Percentiles rank a stretch among this genome's conserved stretches.
Evolutionary conservation across 495 filamentous ascomycete species (phyloP).

Genomic region (Aspergillus homomorphus): DNA sequence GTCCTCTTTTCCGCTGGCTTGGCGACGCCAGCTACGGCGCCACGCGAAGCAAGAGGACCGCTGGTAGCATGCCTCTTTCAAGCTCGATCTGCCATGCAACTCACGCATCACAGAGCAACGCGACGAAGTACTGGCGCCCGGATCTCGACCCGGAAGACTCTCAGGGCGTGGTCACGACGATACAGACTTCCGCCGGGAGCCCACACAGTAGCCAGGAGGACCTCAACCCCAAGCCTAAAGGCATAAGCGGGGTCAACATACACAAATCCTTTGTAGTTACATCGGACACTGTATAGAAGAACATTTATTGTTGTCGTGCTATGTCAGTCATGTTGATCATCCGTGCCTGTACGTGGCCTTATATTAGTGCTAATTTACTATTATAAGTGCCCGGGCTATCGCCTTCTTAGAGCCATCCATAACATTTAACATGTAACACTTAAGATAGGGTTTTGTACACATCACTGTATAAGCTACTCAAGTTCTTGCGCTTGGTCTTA

Average conservation of each 20-base stretch:
- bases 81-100: conserved; percentile 29
- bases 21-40: conserved; percentile 31
- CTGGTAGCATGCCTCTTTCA: conserved; percentile 33
- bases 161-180: conserved; percentile 30
- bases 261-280: conserved; percentile 42
- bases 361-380: background rate
- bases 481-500: too few relatives aligned
- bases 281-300: conserved; percentile 20
- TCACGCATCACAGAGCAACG: conserved; percentile 19
- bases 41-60: conserved; percentile 26
- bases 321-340: too few relatives aligned
- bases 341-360: too few relatives aligned
- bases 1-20: conserved; percentile 47
- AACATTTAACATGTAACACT: too few relatives aligned
- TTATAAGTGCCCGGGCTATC: too few relatives aligned
- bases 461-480: too few relatives aligned
- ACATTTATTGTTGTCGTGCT: background rate
- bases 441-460: too few relatives aligned
- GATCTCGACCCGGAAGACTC: conserved; percentile 29
- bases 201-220: conserved; percentile 39
- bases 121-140: conserved; percentile 31
- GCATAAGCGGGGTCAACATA: conserved; percentile 37
- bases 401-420: too few relatives aligned
- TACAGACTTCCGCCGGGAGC: conserved; percentile 31
- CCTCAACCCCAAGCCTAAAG: conserved; percentile 30